phyloP scores from a whole-genome alignment of 148 eudicot genomes.

The Vaccinium myrtillus region DNA sequence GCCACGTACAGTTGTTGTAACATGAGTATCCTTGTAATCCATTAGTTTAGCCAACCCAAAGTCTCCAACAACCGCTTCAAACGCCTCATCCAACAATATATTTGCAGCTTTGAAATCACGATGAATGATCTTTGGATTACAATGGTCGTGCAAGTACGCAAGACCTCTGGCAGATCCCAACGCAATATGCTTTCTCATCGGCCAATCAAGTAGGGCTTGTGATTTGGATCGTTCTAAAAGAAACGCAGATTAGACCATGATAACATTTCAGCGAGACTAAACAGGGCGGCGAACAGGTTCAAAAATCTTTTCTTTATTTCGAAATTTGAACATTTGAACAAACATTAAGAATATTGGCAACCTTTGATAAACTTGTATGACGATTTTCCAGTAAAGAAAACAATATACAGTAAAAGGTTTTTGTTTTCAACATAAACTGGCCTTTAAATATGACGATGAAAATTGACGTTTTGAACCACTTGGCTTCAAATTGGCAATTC shows the following conservation, averaged over 20 bases:
- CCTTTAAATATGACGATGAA: background rate
- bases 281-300: background rate
- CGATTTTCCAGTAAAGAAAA: background rate
- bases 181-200: background rate
- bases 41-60: slow-evolving; percentile 65
- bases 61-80: slow-evolving; percentile 70
- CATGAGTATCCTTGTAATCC: slow-evolving; percentile 64
- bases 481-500: no score
- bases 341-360: no score
- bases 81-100: slow-evolving; percentile 63
- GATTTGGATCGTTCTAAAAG: background rate
- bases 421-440: background rate
- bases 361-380: background rate
- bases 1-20: slow-evolving; percentile 61
- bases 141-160: slow-evolving; percentile 56
- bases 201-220: background rate
- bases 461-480: no score
- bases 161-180: slow-evolving; percentile 30
- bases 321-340: background rate
- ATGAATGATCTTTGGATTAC: slow-evolving; percentile 63
- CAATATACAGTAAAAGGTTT: background rate
- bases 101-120: slow-evolving; percentile 74
- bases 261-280: background rate
- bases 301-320: background rate
- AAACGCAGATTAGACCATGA: background rate